Conservation (phyloP, 2,329 filamentous ascomycete genomes). For the Colletotrichum tanaceti region DNA sequence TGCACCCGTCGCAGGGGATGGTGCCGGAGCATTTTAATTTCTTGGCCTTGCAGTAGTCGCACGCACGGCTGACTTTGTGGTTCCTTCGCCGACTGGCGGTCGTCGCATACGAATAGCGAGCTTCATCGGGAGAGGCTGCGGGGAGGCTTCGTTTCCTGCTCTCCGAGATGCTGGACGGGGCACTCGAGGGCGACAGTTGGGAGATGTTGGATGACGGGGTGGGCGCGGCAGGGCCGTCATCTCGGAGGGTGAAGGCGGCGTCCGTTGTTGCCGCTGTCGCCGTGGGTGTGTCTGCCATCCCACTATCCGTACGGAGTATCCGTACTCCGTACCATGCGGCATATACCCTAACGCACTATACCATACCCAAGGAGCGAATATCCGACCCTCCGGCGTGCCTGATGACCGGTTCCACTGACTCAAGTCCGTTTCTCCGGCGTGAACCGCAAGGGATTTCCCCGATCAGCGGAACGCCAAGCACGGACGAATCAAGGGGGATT, state of each 20-base stretch:
- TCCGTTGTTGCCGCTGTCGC: slow-evolving; percentile 11
- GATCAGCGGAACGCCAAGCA: neutral
- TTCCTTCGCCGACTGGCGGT: slow-evolving; percentile 31
- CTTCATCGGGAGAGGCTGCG: slow-evolving; percentile 4
- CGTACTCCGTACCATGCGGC: no score
- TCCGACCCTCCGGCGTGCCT: slow-evolving; percentile 35
- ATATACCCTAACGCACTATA: no score
- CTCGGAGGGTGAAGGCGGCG: neutral
- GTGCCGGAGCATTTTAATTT: slow-evolving; percentile 54
- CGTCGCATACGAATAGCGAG: neutral
- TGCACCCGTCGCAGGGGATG: slow-evolving; percentile 50
- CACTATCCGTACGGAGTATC: neutral
- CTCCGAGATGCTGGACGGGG: neutral
- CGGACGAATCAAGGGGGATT: neutral
- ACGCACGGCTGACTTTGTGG: slow-evolving; percentile 53
- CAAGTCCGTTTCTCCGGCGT: slow-evolving; percentile 35
- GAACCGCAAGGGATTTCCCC: neutral
- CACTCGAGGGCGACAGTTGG: slow-evolving; percentile 1
- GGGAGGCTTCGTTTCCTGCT: slow-evolving; percentile 28
- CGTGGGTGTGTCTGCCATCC: slow-evolving; percentile 31
- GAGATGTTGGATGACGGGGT: slow-evolving; percentile 30
- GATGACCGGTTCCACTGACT: slow-evolving; percentile 30
- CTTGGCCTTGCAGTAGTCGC: slow-evolving; percentile 53
- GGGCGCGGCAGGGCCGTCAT: slow-evolving; percentile 5
- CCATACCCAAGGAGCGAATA: slow-evolving; percentile 2